Percentiles rank a stretch among this genome's conserved stretches.
Evolutionary conservation across 2,329 filamentous ascomycete genomes (phyloP).

Genomic region (Trichoderma breve): DNA sequence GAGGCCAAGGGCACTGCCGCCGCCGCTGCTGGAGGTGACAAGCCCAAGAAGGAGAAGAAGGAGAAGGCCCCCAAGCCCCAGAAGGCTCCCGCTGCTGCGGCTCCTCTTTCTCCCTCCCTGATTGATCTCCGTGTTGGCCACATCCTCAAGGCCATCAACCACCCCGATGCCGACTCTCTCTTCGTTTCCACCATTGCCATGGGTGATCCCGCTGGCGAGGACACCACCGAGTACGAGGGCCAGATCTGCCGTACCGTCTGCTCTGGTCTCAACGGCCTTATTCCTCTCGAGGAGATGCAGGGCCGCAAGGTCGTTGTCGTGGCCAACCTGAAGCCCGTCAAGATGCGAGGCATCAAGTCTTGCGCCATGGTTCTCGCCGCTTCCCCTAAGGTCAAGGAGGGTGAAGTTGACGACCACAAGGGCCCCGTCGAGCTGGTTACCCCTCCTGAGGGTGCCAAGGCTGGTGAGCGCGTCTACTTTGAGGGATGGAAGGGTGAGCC

Average conservation of each 20-base stretch:
- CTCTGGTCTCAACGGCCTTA: constrained; percentile 89
- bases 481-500: constrained; percentile 93
- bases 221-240: constrained; percentile 88
- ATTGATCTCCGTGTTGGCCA: constrained; percentile 97
- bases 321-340: constrained; percentile 97
- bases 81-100: constrained; percentile 65
- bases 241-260: constrained; percentile 93
- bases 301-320: constrained; percentile 91
- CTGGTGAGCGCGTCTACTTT: constrained; percentile 87
- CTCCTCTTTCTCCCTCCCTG: constrained; percentile 75
- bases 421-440: constrained; percentile 89
- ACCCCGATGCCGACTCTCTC: constrained; percentile 94
- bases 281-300: constrained; percentile 96
- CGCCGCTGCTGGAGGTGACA: constrained; percentile 41
- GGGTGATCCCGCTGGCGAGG: constrained; percentile 83
- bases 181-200: constrained; percentile 95
- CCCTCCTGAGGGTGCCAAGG: constrained; percentile 73
- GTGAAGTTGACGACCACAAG: constrained; percentile 80
- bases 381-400: constrained; percentile 77
- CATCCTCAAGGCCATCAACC: constrained; percentile 92
- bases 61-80: constrained; percentile 78
- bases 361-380: constrained; percentile 92
- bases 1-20: constrained; percentile 45
- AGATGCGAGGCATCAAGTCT: constrained; percentile 85
- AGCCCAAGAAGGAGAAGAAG: constrained; percentile 83